phyloP scores from a whole-genome alignment of 306 rosid species.

The Senna siamea region DNA sequence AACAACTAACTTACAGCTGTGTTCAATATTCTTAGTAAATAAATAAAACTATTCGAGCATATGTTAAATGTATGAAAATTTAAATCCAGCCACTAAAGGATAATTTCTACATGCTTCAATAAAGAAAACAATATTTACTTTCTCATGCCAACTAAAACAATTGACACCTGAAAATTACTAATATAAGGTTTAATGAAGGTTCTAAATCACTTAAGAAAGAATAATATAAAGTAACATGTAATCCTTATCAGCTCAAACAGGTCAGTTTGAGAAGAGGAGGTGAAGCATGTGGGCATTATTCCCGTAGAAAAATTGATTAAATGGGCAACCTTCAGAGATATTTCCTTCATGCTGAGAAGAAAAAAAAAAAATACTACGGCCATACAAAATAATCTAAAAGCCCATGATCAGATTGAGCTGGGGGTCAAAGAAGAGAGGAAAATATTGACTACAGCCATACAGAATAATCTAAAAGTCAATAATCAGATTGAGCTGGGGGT shows the following conservation, averaged over 20 bases:
- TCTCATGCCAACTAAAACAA: slow-evolving; percentile 14
- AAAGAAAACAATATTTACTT: slow-evolving; percentile 7
- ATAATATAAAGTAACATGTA: slow-evolving; percentile 16
- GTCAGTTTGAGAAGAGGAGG: neutral
- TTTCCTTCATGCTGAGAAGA: slow-evolving; percentile 22
- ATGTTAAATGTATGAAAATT: neutral
- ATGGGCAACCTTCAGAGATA: slow-evolving; percentile 29
- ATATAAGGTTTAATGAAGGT: slow-evolving; percentile 19
- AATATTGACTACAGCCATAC: slow-evolving; percentile 3
- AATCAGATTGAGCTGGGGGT: neutral
- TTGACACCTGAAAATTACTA: neutral
- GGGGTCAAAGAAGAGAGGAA: neutral
- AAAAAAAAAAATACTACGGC: slow-evolving; percentile 12
- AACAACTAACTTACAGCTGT: slow-evolving; percentile 29
- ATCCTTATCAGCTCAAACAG: neutral
- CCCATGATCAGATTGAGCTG: slow-evolving; percentile 9
- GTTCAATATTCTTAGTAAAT: slow-evolving; percentile 16
- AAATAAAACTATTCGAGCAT: slow-evolving; percentile 13
- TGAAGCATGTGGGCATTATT: slow-evolving; percentile 23
- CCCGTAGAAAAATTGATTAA: neutral
- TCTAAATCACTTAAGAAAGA: slow-evolving; percentile 6
- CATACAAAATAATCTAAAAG: neutral
- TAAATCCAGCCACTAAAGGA: slow-evolving; percentile 5
- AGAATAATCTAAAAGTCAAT: slow-evolving; percentile 4
- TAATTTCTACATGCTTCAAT: slow-evolving; percentile 10